Base-by-base conservation (phyloP, 306 rosid genomes). In the Dryas alaskensis region DNA sequence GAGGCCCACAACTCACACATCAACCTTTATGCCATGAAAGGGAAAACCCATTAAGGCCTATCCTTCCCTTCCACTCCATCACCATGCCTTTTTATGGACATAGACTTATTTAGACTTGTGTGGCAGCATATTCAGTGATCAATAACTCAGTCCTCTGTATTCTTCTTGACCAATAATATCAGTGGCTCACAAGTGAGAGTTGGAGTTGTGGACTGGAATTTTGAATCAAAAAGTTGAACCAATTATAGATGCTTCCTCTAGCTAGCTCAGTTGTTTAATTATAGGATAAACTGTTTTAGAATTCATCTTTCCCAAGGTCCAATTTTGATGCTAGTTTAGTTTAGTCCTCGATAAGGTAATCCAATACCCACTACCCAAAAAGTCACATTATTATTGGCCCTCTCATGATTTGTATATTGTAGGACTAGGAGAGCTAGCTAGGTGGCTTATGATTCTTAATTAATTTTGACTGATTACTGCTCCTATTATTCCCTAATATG, bases 321-420 rank as follows among this genome's bases (percentile, higher is more conserved):
- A 52, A 14, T 62, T 72, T 67, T 60, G 54, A 76, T 69, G 73
- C 78, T 65, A 68, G 43, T 75, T 67, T 22, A 22, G 22, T 22
- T 22, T 67, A 4, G 60, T 54, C 68, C 49, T 51, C 50, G 67
- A 58, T 51, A 44, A 63, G 14, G 73, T 63, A 49, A 68, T 69
- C 67, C 73, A 73, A 72, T 76, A 51, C 82, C 82, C 86, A 82
- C 81, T 79, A 60, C 27, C 59, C 62, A 42, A 54, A 81, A 81
- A 40, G 81, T 55, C 65, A 40, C 19, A 48, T 68, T 65, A 25
- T 79, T 37, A 31, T 74, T 37, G 73, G 54, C 57, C 65, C 12
- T 50, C 64, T 42, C 4, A 1, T 60, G 49, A 37, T 40, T 62
- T 40, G 2, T 3, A 16, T 42, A 16, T 40, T 2, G 37, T 1